Evolutionary conservation across 352 stramenopile genomes (phyloP).

Genomic region (Phytophthora podocarpi): DNA sequence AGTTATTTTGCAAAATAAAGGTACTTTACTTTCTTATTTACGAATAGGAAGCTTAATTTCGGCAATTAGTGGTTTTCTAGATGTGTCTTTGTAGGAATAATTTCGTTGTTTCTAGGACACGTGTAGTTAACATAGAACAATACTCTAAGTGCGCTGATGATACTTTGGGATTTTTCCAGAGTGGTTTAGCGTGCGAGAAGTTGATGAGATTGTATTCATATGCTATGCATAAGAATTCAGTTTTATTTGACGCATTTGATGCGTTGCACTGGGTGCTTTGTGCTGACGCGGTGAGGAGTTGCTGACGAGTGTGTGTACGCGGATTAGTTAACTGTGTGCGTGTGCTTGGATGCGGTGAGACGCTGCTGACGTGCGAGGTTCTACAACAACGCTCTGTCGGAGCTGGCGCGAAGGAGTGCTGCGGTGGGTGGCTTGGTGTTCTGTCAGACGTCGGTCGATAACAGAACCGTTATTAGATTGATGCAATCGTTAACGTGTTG

Average conservation of each 20-base stretch:
- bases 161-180: not conserved
- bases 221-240: conserved; percentile 8
- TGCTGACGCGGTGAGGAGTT: not conserved
- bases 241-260: not conserved
- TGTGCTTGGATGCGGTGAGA: not conserved
- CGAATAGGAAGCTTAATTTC: too few species aligned
- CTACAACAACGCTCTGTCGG: conserved; percentile 6
- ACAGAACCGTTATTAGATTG: too few species aligned
- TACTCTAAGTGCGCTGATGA: not conserved
- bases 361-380: conserved; percentile 1
- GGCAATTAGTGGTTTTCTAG: not conserved
- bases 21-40: too few species aligned
- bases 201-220: conserved; percentile 9
- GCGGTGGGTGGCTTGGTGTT: not conserved
- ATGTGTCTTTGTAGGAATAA: not conserved
- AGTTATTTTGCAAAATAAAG: too few species aligned
- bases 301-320: not conserved
- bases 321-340: not conserved
- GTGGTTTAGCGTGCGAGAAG: not conserved
- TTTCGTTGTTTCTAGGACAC: not conserved
- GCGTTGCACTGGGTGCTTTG: conserved; percentile 10
- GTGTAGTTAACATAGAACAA: not conserved
- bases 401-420: not conserved
- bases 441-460: too few species aligned
- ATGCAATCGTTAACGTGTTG: too few species aligned